Evolutionary conservation across 2,329 filamentous ascomycete genomes (phyloP), one percentile per base, ranked within the genome.

Genomic region (Malbranchea zuffiana): DNA sequence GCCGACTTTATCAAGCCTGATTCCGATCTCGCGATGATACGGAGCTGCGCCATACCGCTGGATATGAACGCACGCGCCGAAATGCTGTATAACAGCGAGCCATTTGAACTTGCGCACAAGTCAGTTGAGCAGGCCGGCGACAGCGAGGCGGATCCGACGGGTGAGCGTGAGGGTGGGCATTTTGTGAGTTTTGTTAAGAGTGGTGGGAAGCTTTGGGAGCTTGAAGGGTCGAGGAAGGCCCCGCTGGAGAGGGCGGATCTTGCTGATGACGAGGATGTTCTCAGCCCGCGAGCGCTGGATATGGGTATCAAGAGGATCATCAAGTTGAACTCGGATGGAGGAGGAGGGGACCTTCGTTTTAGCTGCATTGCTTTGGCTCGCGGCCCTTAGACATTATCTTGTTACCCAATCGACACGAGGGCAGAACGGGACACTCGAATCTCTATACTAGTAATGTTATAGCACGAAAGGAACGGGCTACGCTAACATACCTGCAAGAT

Each of bases 31-130:
- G 65, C 61, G n/a, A 48, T 49, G 10, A 55, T 76, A 3, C 50
- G 63, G n/a, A 50, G 59, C 11, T 49, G 57, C 3, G 63, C 67
- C 0, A 48, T 68, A 6, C 62, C 61, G 1, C 61, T 72, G 20
- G 49, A 50, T 4, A 63, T 65, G 5, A 44, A 44, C 4, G 57
- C 65, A 20, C 61, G 72, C n/a, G 71, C 72, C 1, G 53, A 63
- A 33, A 56, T 72, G 15, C 56, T 76, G 4, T 69, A 73, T 35
- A 40, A 47, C 20, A 66, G 59, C 1, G 52, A 58, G 3, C 31
- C 42, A 16, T 31, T 53, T 11, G 49, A 53, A 24, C 39, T 38
- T 21, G 47, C 49, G 11, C 41, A 45, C 27, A 40, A 44, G 19
- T 44, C 44, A 11, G 50, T 46, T 13, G 49, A 48, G 6, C 39